Evolutionary conservation across 163 green algal genomes (phyloP).

Genomic region (Scenedesmus sp.): DNA sequence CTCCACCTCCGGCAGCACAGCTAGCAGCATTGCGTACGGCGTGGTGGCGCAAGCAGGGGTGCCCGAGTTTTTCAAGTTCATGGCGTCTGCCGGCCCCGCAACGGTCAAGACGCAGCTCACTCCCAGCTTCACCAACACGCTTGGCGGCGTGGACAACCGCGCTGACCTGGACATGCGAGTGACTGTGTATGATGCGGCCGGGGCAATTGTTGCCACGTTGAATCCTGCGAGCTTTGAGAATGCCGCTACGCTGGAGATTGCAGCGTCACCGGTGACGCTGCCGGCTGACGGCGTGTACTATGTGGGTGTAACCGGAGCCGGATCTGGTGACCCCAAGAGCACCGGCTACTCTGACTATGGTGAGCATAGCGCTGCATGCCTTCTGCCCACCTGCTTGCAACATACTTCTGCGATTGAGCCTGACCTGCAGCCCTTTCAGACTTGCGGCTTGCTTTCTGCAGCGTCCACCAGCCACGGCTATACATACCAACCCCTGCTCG

Average conservation of each 20-base stretch:
- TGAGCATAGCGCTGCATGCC: neutral
- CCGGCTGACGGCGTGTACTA: slow-evolving; percentile 37
- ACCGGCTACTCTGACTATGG: slow-evolving; percentile 38
- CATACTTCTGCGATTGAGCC: neutral
- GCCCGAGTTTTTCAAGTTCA: slow-evolving; percentile 2
- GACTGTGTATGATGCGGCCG: neutral
- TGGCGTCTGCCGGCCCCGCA: neutral
- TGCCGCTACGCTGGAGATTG: neutral
- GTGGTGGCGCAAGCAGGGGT: neutral
- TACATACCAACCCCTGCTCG: neutral
- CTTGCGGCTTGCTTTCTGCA: neutral
- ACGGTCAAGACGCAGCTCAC: neutral
- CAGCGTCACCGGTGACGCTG: neutral
- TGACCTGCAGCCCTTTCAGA: too few species aligned
- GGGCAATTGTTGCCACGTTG: neutral
- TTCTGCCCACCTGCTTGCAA: neutral
- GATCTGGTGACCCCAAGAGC: neutral
- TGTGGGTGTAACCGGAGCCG: neutral
- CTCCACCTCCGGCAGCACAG: neutral
- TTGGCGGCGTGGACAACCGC: neutral
- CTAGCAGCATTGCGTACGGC: neutral
- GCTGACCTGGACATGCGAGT: slow-evolving; percentile 18
- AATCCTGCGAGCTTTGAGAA: neutral
- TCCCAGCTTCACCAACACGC: neutral
- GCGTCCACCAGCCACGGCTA: neutral